Conservation (phyloP, 1,139 yeast genomes). For the Kodamaea plutei region DNA sequence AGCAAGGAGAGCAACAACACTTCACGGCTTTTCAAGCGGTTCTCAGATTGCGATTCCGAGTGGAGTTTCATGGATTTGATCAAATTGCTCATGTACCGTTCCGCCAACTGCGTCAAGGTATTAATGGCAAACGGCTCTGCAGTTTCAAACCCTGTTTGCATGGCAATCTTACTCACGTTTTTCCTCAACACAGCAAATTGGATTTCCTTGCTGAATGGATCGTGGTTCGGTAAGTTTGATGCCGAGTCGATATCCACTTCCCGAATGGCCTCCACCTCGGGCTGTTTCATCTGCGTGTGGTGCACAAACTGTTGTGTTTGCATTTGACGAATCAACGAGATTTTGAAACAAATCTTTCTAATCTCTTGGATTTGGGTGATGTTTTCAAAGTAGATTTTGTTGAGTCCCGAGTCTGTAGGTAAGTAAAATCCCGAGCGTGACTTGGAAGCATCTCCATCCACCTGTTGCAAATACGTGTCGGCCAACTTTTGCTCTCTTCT, state of each 20-base stretch:
- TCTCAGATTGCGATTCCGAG: constrained; percentile 58
- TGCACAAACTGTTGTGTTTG: constrained; percentile 80
- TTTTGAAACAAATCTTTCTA: constrained; percentile 81
- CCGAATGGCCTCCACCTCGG: constrained; percentile 55
- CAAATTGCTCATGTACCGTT: constrained; percentile 69
- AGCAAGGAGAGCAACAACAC: constrained; percentile 58
- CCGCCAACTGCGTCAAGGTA: constrained; percentile 79
- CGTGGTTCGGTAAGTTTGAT: constrained; percentile 70
- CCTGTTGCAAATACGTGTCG: constrained; percentile 32
- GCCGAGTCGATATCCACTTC: constrained; percentile 78
- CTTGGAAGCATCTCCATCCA: constrained; percentile 25
- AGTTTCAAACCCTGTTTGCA: constrained; percentile 92
- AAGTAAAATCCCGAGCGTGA: constrained; percentile 29
- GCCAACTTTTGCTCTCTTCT: constrained; percentile 48
- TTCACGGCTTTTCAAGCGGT: constrained; percentile 41
- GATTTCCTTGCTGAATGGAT: constrained; percentile 50
- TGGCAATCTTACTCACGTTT: constrained; percentile 71
- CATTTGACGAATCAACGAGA: constrained; percentile 84
- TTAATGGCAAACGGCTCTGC: constrained; percentile 77
- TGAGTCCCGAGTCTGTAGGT: constrained; percentile 52
- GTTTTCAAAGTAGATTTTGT: constrained; percentile 58
- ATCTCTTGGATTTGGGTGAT: constrained; percentile 82
- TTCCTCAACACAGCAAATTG: constrained; percentile 66
- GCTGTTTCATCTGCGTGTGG: constrained; percentile 68
- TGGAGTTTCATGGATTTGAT: constrained; percentile 70